A percentile compares a stretch with the other conserved stretches of the same genome.
phyloP scores from a whole-genome alignment of 1,284 basidiomycete species.

The Ganoderma boninense region DNA sequence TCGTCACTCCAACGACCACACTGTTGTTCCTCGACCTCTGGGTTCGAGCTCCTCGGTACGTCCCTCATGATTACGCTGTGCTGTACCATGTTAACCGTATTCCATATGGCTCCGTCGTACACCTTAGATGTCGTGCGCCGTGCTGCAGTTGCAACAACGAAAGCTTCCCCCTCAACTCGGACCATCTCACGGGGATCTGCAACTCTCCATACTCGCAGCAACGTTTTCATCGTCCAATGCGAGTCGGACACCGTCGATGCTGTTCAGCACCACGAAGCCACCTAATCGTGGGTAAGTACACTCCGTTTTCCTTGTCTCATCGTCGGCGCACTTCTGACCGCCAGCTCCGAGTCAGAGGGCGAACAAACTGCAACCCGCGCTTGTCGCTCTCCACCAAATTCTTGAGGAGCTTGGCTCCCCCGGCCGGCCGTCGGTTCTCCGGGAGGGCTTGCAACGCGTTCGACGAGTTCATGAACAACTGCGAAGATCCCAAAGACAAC shows the following conservation, averaged over 20 bases:
- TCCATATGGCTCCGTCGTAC: no score
- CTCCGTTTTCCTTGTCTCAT: neutral
- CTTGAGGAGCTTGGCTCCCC: constrained; percentile 8
- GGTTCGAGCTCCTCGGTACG: neutral
- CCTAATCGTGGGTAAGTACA: constrained; percentile 10
- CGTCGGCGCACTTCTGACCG: neutral
- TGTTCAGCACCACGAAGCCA: constrained; percentile 12
- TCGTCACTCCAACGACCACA: neutral
- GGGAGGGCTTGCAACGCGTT: neutral
- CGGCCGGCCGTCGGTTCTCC: neutral
- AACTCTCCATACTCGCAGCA: neutral
- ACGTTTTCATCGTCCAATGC: constrained; percentile 11
- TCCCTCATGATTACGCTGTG: neutral
- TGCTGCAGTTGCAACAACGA: neutral
- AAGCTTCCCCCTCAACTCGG: constrained; percentile 1
- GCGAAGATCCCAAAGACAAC: constrained; percentile 11
- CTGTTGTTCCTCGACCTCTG: neutral
- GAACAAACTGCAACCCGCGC: neutral
- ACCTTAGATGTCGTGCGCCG: neutral
- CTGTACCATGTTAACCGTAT: neutral
- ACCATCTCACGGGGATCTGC: constrained; percentile 7
- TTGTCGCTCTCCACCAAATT: neutral
- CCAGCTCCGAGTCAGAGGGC: constrained; percentile 13
- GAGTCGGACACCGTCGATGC: constrained; percentile 10
- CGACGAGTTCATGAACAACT: constrained; percentile 17